Percentiles rank a stretch among this genome's conserved stretches.
Evolutionary conservation across 192 early-diverging fungal genomes (phyloP).

Genomic region (Oehlia diaphana): DNA sequence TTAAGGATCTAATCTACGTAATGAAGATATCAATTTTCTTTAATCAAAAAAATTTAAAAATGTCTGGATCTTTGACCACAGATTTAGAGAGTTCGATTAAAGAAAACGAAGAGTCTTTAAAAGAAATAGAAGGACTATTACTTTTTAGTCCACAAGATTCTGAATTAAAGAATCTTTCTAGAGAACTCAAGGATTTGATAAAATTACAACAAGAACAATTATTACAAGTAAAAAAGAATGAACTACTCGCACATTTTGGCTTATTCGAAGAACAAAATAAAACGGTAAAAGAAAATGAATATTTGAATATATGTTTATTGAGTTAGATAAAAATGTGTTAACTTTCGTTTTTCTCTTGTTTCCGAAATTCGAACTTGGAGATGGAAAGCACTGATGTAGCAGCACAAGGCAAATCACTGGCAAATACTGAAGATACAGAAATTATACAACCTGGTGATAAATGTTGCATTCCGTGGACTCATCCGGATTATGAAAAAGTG

Average conservation of each 20-base stretch:
- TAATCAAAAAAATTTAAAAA: not conserved
- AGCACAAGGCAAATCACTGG: not conserved
- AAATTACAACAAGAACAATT: not conserved
- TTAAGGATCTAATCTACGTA: too few relatives aligned
- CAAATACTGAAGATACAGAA: not conserved
- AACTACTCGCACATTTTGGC: not conserved
- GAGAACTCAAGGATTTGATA: slow-evolving; percentile 2
- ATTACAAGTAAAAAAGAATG: slow-evolving; percentile 15
- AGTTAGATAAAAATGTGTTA: not conserved
- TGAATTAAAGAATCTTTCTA: slow-evolving; percentile 2
- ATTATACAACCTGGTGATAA: not conserved
- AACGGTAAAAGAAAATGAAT: not conserved
- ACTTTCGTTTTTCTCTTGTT: not conserved
- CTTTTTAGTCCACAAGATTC: slow-evolving; percentile 10
- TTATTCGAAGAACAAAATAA: not conserved
- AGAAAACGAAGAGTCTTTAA: slow-evolving; percentile 11
- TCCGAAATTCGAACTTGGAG: not conserved
- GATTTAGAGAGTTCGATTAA: slow-evolving; percentile 1
- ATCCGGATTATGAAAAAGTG: slow-evolving; percentile 19
- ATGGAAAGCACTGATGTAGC: not conserved
- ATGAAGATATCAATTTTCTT: too few relatives aligned
- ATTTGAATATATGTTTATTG: too few relatives aligned
- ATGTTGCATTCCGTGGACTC: slow-evolving; percentile 17
- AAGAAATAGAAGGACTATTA: slow-evolving; percentile 6
- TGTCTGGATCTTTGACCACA: not conserved